Evolutionary conservation across 2,329 filamentous ascomycete genomes (phyloP).

Genomic region (Stromatinia cepivora): DNA sequence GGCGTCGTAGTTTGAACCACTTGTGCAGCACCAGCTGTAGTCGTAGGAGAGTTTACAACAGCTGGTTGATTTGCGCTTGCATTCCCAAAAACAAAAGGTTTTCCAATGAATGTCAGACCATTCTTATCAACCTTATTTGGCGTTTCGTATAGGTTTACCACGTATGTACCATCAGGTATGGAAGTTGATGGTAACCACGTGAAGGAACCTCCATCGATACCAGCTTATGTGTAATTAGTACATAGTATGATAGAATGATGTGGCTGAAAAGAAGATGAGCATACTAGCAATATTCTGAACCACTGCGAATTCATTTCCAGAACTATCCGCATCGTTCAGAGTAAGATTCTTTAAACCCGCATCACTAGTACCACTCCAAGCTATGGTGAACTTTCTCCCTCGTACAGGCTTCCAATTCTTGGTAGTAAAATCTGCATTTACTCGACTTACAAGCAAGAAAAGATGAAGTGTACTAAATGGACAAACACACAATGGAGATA

Average conservation of each 20-base stretch:
- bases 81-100: not conserved
- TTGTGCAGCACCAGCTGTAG: not conserved
- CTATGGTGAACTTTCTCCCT: not conserved
- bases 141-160: not conserved
- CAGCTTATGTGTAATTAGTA: not conserved
- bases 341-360: not conserved
- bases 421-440: not conserved
- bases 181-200: not conserved
- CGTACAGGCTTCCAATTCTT: not conserved
- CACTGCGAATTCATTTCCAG: not conserved
- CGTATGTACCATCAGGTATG: slow-evolving; percentile 4
- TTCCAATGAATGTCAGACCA: not conserved
- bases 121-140: slow-evolving; percentile 2
- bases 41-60: not conserved
- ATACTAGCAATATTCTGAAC: slow-evolving; percentile 1
- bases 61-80: not conserved
- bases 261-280: not conserved
- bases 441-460: not conserved
- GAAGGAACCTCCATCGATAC: not conserved
- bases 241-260: not conserved
- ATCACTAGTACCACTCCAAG: slow-evolving; percentile 9
- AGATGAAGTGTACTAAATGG: not conserved
- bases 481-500: not conserved
- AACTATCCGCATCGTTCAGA: not conserved
- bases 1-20: not conserved